Percentiles rank a stretch among this genome's conserved stretches.
These are phyloP conservation scores for Anaeromyces robustus DNA, from an alignment of 192 early-diverging fungal species.

Conservation along the genomic window DNA sequence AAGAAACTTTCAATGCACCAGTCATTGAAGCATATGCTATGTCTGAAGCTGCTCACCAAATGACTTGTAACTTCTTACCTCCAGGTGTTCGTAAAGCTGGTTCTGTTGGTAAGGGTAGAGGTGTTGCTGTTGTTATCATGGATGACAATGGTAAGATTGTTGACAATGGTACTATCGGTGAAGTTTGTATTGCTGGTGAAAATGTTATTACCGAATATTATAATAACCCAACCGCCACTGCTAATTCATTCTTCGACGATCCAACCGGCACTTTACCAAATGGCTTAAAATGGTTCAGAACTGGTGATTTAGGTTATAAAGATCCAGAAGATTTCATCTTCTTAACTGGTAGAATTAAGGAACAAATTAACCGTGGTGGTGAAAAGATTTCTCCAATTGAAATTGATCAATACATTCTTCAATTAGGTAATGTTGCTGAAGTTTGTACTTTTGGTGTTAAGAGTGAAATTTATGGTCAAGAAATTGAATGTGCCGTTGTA, in stretches of 20 bases:
- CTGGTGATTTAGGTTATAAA: slow-evolving; percentile 62
- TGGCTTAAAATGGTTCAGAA: slow-evolving; percentile 49
- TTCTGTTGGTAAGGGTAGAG: slow-evolving; percentile 57
- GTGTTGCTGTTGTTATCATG: slow-evolving; percentile 55
- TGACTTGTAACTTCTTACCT: slow-evolving; percentile 66
- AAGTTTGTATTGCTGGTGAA: slow-evolving; percentile 68
- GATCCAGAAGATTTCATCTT: slow-evolving; percentile 63
- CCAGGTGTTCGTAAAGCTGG: slow-evolving; percentile 53
- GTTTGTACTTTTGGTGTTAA: slow-evolving; percentile 61
- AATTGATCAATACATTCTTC: slow-evolving; percentile 36
- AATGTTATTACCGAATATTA: slow-evolving; percentile 66
- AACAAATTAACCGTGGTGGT: slow-evolving; percentile 78
- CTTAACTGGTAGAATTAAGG: slow-evolving; percentile 76
- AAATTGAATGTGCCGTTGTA: slow-evolving; percentile 59
- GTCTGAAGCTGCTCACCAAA: slow-evolving; percentile 80
- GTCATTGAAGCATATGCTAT: slow-evolving; percentile 56
- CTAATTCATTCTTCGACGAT: slow-evolving; percentile 29
- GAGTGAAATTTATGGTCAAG: slow-evolving; percentile 66
- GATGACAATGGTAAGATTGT: slow-evolving; percentile 36
- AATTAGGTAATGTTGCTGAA: slow-evolving; percentile 50
- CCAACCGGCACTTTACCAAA: neutral
- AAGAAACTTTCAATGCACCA: slow-evolving; percentile 44
- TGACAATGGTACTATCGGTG: slow-evolving; percentile 27
- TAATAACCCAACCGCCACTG: slow-evolving; percentile 52
- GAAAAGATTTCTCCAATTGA: slow-evolving; percentile 85